Evolutionary conservation across 2,329 filamentous ascomycete species (phyloP), one percentile per base, ranked within the genome.

Genomic region (Zymoseptoria brevis): DNA sequence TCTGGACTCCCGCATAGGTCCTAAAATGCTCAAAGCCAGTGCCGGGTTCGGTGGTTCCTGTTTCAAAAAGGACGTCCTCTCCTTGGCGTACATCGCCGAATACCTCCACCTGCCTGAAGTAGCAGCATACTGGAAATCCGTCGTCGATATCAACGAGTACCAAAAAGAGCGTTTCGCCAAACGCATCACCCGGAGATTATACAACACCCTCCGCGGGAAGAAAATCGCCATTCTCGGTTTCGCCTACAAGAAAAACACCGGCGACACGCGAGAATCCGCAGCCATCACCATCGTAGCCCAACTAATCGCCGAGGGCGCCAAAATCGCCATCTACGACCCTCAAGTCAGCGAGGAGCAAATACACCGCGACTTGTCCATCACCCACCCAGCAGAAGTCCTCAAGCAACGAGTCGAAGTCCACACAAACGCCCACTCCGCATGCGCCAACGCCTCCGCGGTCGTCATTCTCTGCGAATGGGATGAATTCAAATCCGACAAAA

Each of bases 41-140:
- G 82, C 90, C 35, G 89, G 89, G 16, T 93, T 92, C 68, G 88
- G 89, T 57, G 89, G 89, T 19, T 88, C 84, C 61, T 93, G 89
- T 74, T 91, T 93, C 79, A 85, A 87, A 73, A 93, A 93, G 74
- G 89, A 93, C 69, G 83, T 91, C 50, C 78, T 89, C 54, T 88
- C 83, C 72, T 76, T 93, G 45, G 82, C 86, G 19, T 90, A 92
- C 74, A 79, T 92, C 29, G 85, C 88, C 16, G 85, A 89, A 67
- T 83, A 81, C 2, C 78, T 90, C 57, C 82, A 86, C 55, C 77
- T 91, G 9, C 80, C 81, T 3, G 86, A 91, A 67, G 87, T 92
- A 0, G 87, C 84, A 35, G 81, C 84, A 63, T 92, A 91, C 75
- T 93, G 88, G 88, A 79, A 80, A 60, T 81, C 84, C 58, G 87